Conservation (phyloP, 768 basidiomycete genomes). For the Russula virescens region DNA sequence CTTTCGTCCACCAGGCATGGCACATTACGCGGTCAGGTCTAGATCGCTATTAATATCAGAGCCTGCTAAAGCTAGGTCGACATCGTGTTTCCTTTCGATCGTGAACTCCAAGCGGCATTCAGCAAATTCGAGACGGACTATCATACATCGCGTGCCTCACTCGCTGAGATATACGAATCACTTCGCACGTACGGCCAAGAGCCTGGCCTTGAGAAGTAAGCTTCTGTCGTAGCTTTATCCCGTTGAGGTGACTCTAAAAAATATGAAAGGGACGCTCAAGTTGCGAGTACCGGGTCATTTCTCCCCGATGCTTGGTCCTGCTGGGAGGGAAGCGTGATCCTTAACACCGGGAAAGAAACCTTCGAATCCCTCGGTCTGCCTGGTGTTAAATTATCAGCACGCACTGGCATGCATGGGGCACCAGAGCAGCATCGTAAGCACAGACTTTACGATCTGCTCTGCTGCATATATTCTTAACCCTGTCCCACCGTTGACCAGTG, state of each 20-base stretch:
- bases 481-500: neutral
- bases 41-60: neutral
- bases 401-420: conserved; percentile 41
- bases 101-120: conserved; percentile 37
- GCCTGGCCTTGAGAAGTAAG: conserved; percentile 17
- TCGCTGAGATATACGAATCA: conserved; percentile 40
- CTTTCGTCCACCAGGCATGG: conserved; percentile 24
- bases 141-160: conserved; percentile 37
- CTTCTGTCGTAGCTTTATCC: conserved; percentile 25
- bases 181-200: conserved; percentile 31
- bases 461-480: conserved; percentile 8
- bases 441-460: conserved; percentile 34
- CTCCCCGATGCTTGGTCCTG: conserved; percentile 59
- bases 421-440: conserved; percentile 32
- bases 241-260: neutral
- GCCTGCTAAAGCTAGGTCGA: conserved; percentile 44
- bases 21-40: neutral
- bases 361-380: conserved; percentile 59
- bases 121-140: conserved; percentile 40
- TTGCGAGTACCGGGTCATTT: conserved; percentile 29
- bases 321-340: conserved; percentile 50
- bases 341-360: conserved; percentile 49
- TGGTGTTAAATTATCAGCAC: conserved; percentile 47
- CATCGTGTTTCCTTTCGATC: conserved; percentile 48
- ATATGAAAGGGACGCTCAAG: conserved; percentile 5